Evolutionary conservation across 2,329 filamentous ascomycete genomes (phyloP), one percentile per base, ranked within the genome.

Genomic region (Lasiodiplodia gonubiensis): DNA sequence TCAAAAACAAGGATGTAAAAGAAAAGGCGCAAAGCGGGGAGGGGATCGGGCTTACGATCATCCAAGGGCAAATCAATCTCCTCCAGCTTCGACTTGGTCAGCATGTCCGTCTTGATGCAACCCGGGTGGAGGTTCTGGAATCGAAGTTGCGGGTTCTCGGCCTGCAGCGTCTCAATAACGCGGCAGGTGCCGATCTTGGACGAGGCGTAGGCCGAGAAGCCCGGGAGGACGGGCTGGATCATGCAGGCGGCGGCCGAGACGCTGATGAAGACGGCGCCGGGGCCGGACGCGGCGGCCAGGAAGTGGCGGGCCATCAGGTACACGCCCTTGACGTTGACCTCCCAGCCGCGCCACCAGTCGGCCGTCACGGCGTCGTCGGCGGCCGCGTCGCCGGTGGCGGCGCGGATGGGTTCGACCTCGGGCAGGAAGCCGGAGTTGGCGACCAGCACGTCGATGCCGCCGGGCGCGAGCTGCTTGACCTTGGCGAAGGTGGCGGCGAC

Each of bases 81-180:
- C 39, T 48, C 39, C 11, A 48, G 6, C 35, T 21, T 25, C 21
- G 57, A 48, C 25, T 48, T 35, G 7, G 63, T 70, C 37, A 71
- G 73, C 74, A 81, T 78, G 3, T 77, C 80, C 0, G 79, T 82
- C 4, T 72, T 74, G 4, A 83, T 71, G 1, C 80, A 73, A 0
- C 82, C 82, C 1, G 82, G 81, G 8, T 84, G 82, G 3, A 81
- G 71, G 54, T 73, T 74, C 16, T 79, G 76, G n/a, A 83, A 72
- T 16, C 76, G 72, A 0, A 83, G 37, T 0, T 74, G 70, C 0
- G 80, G 80, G 33, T 83, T 77, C 68, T 79, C 79, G 10, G 71
- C 72, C 1, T 72, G 72, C 2, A 82, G 67, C 35, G 74, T 77
- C 21, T 80, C 75, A 30, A 79, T 74, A 57, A 83, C 68, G 37